Base-by-base conservation (phyloP, 2,329 filamentous ascomycete genomes). In the Madurella mycetomatis region DNA sequence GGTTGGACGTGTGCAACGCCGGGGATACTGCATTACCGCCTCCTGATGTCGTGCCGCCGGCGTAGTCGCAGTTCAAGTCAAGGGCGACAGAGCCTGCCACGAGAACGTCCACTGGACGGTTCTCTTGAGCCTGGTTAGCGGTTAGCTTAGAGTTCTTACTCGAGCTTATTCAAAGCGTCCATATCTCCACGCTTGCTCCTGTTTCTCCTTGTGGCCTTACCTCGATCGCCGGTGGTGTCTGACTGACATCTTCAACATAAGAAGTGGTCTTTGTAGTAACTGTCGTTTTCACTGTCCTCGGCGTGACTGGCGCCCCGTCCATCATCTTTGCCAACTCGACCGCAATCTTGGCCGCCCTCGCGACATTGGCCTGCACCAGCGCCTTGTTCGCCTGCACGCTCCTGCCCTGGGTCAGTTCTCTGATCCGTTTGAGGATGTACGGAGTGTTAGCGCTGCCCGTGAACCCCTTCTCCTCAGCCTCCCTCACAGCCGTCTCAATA, bases 41-140 rank as follows among this genome's bases (percentile, higher is more conserved):
- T 3, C 54, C 50, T 2, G 64, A 51, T 9, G 59, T 47, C 41
- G 64, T 62, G 46, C 65, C 61, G 31, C 66, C 69, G 17, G 62
- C 61, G 60, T 86, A 94, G 68, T 96, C 88, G 74, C 92, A 96
- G 60, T 86, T 87, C 37, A 94, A 76, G 69, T 97, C 92, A 58
- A 96, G 78, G 15, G 92, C 92, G 31, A 97, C 81, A 12, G 90
- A 90, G n/a, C 92, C 92, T 49, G 91, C 89, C 42, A 96, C 90
- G 30, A 96, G 73, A n/a, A 96, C 79, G 60, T 92, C 85, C 49
- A 78, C 46, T 40, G 49, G 45, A 56, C 52, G 53, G 43, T 8
- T 53, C 51, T 59, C 46, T 56, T 59, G 51, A 44, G 45, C 47
- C 40, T 18, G n/a, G 49, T 49, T 31, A 50, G 47, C 17, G 39